phyloP scores from a whole-genome alignment of 2,329 filamentous ascomycete genomes.

The Amauroascus niger region DNA sequence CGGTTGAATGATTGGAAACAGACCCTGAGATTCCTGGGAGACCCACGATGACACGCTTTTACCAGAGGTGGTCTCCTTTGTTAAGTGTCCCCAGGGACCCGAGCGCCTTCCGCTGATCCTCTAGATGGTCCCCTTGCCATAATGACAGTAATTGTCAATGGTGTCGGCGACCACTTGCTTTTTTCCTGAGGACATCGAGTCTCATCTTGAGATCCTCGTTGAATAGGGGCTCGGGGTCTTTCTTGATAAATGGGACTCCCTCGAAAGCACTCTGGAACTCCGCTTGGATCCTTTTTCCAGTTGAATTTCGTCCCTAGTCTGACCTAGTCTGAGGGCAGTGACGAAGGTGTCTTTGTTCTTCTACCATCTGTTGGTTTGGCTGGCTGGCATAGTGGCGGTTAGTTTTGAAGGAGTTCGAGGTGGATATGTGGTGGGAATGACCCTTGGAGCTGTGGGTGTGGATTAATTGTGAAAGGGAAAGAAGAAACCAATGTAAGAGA shows the following conservation, averaged over 20 bases:
- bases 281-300: constrained; percentile 14
- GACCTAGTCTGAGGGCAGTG: constrained; percentile 15
- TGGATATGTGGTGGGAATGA: background rate
- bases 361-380: constrained; percentile 6
- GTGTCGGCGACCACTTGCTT: constrained; percentile 9
- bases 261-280: constrained; percentile 14
- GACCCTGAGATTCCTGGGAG: background rate
- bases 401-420: background rate
- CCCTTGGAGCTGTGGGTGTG: background rate
- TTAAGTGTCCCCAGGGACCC: background rate
- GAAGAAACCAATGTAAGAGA: background rate
- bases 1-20: background rate
- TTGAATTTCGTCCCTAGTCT: constrained; percentile 16
- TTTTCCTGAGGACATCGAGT: background rate
- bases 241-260: background rate
- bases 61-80: constrained; percentile 1
- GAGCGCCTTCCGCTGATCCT: constrained; percentile 8
- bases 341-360: constrained; percentile 16
- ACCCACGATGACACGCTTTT: background rate
- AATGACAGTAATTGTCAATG: constrained; percentile 16
- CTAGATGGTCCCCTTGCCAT: constrained; percentile 1
- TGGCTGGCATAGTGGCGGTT: background rate
- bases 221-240: constrained; percentile 19
- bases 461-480: background rate
- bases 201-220: constrained; percentile 16